phyloP scores from a whole-genome alignment of 768 basidiomycete genomes.

The Stropharia rugosoannulata region DNA sequence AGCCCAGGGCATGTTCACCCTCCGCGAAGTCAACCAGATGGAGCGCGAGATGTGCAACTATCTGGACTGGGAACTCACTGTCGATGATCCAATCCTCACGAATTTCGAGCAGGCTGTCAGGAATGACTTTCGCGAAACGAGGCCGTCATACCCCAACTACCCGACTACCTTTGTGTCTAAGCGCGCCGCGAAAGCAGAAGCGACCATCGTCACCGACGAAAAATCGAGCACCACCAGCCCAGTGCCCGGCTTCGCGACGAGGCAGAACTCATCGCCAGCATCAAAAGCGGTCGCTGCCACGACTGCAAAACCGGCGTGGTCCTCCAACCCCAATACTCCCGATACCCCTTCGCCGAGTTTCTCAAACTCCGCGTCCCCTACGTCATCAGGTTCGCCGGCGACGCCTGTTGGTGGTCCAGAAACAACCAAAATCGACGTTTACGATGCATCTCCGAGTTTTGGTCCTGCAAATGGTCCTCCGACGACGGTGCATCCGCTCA shows the following conservation, averaged over 20 bases:
- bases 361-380: constrained; percentile 54
- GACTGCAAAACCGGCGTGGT: constrained; percentile 25
- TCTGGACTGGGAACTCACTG: constrained; percentile 88
- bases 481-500: constrained; percentile 42
- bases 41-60: constrained; percentile 92
- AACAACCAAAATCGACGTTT: constrained; percentile 45
- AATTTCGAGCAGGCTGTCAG: constrained; percentile 63
- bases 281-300: constrained; percentile 18
- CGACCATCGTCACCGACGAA: constrained; percentile 37
- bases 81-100: constrained; percentile 58
- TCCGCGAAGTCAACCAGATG: constrained; percentile 96
- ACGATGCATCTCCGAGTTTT: constrained; percentile 40
- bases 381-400: constrained; percentile 60
- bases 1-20: constrained; percentile 81
- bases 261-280: constrained; percentile 31
- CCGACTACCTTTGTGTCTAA: constrained; percentile 61
- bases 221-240: constrained; percentile 44
- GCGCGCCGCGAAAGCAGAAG: constrained; percentile 47
- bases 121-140: constrained; percentile 51
- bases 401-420: constrained; percentile 57
- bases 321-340: constrained; percentile 32
- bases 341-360: constrained; percentile 56
- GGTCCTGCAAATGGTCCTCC: constrained; percentile 30
- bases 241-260: constrained; percentile 44
- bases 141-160: constrained; percentile 63